Percentiles rank a stretch among this genome's conserved stretches.
Conservation (phyloP, 345 rosid genomes). For the Corchorus olitorius region DNA sequence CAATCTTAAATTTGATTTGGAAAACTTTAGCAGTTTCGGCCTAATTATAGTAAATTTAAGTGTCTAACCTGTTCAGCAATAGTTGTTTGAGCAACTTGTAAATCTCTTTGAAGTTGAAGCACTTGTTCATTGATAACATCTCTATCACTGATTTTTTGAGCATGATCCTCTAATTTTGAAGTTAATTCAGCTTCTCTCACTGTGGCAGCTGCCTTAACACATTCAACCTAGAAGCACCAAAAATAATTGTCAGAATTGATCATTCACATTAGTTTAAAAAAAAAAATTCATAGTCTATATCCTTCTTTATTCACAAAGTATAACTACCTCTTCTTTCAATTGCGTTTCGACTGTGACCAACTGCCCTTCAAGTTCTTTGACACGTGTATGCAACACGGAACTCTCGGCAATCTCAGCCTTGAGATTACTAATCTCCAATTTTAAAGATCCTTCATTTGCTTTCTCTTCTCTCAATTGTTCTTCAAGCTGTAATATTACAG, state of each 20-base stretch:
- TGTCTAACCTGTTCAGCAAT: conserved; percentile 49
- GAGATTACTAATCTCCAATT: conserved; percentile 52
- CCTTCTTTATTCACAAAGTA: not conserved
- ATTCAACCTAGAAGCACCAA: conserved; percentile 42
- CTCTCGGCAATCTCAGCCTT: conserved; percentile 49
- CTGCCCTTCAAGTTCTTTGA: conserved; percentile 65
- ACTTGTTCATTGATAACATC: conserved; percentile 48
- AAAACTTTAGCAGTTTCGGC: not conserved
- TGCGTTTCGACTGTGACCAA: conserved; percentile 40
- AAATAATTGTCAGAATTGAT: conserved; percentile 5
- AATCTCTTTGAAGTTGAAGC: conserved; percentile 54
- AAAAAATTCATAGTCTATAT: not conserved
- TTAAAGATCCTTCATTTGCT: conserved; percentile 43
- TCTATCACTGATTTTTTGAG: conserved; percentile 38
- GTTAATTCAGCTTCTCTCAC: conserved; percentile 44
- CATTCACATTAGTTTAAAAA: not conserved
- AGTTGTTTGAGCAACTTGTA: conserved; percentile 42
- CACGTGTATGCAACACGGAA: conserved; percentile 48
- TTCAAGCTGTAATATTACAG: conserved; percentile 59
- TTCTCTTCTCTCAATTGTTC: conserved; percentile 55
- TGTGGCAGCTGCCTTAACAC: conserved; percentile 35
- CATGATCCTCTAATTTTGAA: conserved; percentile 50
- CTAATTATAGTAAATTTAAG: not conserved
- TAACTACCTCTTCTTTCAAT: conserved; percentile 57
- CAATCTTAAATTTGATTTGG: not conserved